A percentile compares a stretch with the other conserved stretches of the same genome.
Evolutionary conservation across 2,329 filamentous ascomycete species (phyloP).

Genomic region (Chaetothyriales sp.): DNA sequence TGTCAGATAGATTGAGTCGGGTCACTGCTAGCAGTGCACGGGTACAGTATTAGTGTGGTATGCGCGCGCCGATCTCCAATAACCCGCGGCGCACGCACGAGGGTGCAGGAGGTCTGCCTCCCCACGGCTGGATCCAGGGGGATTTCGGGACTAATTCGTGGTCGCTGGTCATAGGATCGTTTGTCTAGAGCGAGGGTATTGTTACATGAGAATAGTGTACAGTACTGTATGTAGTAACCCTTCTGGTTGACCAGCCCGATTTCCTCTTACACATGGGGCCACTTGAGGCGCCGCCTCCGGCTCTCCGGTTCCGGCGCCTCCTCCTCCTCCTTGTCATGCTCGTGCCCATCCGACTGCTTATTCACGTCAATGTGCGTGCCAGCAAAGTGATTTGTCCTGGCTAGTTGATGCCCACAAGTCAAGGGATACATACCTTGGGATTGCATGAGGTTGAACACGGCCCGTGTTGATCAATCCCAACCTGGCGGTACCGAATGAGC

Average conservation of each 20-base stretch:
- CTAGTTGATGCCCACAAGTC: not conserved
- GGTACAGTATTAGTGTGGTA: not conserved
- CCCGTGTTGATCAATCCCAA: not conserved
- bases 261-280: no score
- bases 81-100: not conserved
- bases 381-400: no score
- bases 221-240: no score
- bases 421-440: not conserved
- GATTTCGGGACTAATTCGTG: not conserved
- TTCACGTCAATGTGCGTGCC: not conserved
- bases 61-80: not conserved
- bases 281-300: no score
- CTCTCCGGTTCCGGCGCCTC: no score
- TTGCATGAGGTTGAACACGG: not conserved
- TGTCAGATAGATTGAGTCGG: not conserved
- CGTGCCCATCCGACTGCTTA: not conserved
- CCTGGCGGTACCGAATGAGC: not conserved
- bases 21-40: no score
- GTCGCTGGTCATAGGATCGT: not conserved
- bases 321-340: no score
- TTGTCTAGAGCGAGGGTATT: not conserved
- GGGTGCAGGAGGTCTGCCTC: not conserved
- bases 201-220: not conserved
- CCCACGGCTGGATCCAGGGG: not conserved
- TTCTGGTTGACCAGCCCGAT: no score